These are phyloP conservation scores for Phytophthora syringae DNA, from an alignment of 352 stramenopile genomes.

Conservation along the genomic window DNA sequence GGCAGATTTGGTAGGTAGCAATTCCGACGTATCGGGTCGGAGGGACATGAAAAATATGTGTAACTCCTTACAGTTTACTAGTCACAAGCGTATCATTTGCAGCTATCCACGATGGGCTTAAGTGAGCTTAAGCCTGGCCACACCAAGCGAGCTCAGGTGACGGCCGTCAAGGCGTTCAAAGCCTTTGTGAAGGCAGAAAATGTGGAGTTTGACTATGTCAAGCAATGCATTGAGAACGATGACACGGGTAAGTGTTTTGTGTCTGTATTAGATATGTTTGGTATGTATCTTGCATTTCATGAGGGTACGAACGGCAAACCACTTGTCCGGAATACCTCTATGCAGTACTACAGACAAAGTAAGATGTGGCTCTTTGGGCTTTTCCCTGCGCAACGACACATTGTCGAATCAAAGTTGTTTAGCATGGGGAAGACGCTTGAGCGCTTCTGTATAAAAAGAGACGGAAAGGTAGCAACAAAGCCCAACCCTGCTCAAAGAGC, in stretches of 20 bases:
- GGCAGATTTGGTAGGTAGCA: neutral
- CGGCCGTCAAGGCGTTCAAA: too few species aligned
- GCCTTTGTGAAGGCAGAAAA: too few species aligned
- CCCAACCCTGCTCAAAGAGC: constrained; percentile 26
- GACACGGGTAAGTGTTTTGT: too few species aligned
- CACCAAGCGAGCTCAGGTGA: too few species aligned
- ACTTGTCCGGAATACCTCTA: constrained; percentile 8
- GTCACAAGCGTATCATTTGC: neutral
- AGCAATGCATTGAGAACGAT: too few species aligned
- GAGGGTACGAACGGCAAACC: constrained; percentile 15
- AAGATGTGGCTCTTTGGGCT: too few species aligned
- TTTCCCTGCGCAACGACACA: too few species aligned
- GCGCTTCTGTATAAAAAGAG: constrained; percentile 21
- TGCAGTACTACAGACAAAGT: constrained; percentile 13
- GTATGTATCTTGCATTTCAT: constrained; percentile 17
- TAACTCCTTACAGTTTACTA: neutral
- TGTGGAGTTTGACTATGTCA: too few species aligned
- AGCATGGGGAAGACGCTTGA: too few species aligned
- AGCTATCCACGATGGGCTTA: neutral
- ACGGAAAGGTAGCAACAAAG: constrained; percentile 34
- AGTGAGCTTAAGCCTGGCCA: neutral
- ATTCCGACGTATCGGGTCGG: constrained; percentile 3
- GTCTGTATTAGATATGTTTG: too few species aligned
- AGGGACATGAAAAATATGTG: constrained; percentile 2
- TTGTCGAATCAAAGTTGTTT: too few species aligned